Evolutionary conservation across 2,329 filamentous ascomycete genomes (phyloP).

Genomic region (Neonectria magnoliae): DNA sequence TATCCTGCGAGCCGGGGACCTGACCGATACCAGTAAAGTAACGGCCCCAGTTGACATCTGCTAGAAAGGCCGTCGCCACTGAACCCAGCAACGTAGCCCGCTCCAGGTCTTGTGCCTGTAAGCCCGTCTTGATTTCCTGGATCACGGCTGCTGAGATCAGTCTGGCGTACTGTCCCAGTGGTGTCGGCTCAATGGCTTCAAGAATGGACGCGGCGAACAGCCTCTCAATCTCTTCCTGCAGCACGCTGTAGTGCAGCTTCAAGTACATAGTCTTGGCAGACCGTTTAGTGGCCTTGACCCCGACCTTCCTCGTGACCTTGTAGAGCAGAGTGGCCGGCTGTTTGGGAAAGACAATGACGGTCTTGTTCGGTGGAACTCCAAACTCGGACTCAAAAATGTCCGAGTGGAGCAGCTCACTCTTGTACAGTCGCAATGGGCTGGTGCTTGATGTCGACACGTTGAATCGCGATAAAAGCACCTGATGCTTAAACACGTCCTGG

Average conservation of each 20-base stretch:
- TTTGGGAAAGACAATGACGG: slow-evolving; percentile 77
- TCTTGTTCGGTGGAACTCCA: slow-evolving; percentile 61
- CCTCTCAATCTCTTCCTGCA: slow-evolving; percentile 77
- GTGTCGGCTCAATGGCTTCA: slow-evolving; percentile 51
- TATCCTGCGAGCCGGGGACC: slow-evolving; percentile 48
- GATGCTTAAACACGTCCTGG: slow-evolving; percentile 91
- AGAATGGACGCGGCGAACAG: slow-evolving; percentile 57
- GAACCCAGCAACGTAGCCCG: slow-evolving; percentile 63
- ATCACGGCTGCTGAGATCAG: slow-evolving; percentile 58
- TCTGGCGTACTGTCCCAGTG: slow-evolving; percentile 57
- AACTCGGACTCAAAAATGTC: slow-evolving; percentile 74
- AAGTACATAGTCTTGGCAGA: slow-evolving; percentile 67
- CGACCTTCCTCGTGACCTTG: slow-evolving; percentile 72
- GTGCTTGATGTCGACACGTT: slow-evolving; percentile 84
- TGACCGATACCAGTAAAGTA: slow-evolving; percentile 62
- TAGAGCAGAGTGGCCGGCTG: slow-evolving; percentile 86
- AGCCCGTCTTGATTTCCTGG: slow-evolving; percentile 53
- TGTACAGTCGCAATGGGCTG: slow-evolving; percentile 78
- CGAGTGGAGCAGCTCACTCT: slow-evolving; percentile 76
- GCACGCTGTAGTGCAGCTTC: slow-evolving; percentile 77
- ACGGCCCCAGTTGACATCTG: slow-evolving; percentile 57
- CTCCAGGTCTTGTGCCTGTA: slow-evolving; percentile 65
- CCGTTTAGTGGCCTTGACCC: slow-evolving; percentile 46
- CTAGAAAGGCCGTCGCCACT: slow-evolving; percentile 60
- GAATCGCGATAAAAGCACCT: slow-evolving; percentile 86